Percentiles rank a stretch among this genome's conserved stretches.
Evolutionary conservation across 1,284 basidiomycete species (phyloP).

Genomic region (Mrakiaceae sp.): DNA sequence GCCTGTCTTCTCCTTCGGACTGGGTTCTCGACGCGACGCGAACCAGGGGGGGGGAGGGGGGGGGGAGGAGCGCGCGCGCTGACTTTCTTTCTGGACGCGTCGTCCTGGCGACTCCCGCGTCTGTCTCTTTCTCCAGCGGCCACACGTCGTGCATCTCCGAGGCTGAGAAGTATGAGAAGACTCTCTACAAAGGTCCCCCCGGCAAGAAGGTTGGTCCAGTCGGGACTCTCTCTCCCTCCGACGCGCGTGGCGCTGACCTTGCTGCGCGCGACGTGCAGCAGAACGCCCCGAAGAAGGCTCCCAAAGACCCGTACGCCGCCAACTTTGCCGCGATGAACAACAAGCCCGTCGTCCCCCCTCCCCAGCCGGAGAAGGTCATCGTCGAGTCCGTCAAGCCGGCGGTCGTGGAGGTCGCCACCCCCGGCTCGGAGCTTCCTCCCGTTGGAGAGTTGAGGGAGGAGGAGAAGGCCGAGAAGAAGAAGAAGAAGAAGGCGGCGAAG

Average conservation of each 20-base stretch:
- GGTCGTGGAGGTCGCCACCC: no score
- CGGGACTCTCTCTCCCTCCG: background rate
- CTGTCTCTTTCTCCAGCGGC: conserved; percentile 23
- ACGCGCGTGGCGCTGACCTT: background rate
- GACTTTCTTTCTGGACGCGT: conserved; percentile 15
- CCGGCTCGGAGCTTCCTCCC: no score
- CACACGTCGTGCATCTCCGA: conserved; percentile 79
- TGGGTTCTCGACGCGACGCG: background rate
- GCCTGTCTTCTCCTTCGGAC: background rate
- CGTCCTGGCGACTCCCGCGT: background rate
- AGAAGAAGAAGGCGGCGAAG: background rate
- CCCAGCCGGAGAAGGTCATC: no score
- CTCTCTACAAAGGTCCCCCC: conserved; percentile 59
- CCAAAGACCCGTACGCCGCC: conserved; percentile 16
- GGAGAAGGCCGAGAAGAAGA: no score
- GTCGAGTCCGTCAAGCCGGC: no score
- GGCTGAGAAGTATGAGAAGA: conserved; percentile 83
- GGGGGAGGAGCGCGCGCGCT: conserved; percentile 1
- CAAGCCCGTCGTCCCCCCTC: background rate
- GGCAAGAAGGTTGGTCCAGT: conserved; percentile 40
- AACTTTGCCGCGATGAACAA: conserved; percentile 19
- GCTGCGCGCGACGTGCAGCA: background rate
- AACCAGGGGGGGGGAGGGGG: no score
- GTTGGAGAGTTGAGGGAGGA: no score
- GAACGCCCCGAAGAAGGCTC: conserved; percentile 6